Conservation (phyloP, 2,329 filamentous ascomycete genomes). For the Penicillium sp. region DNA sequence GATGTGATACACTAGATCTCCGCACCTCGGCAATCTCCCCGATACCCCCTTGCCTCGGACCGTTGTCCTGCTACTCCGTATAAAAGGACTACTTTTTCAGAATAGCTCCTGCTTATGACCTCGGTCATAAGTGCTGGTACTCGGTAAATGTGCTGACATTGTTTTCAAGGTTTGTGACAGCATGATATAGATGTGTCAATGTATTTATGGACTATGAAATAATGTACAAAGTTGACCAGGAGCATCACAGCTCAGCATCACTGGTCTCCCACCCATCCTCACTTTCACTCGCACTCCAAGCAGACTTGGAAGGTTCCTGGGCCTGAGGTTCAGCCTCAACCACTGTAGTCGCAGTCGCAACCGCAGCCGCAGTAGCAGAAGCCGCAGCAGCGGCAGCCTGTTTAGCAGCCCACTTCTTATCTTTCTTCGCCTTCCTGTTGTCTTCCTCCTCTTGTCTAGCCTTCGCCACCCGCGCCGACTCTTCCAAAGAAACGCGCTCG, state of each 20-base stretch:
- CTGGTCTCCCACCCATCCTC: constrained; percentile 39
- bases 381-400: constrained; percentile 9
- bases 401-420: constrained; percentile 24
- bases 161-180: no score
- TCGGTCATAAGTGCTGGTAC: no score
- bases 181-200: not conserved
- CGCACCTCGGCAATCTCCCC: constrained; percentile 7
- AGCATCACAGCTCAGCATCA: constrained; percentile 17
- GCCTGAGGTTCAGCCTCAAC: constrained; percentile 2
- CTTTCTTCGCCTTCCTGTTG: constrained; percentile 22
- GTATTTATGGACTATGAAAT: not conserved
- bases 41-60: not conserved
- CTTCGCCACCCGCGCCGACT: constrained; percentile 26
- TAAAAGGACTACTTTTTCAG: no score
- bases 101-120: no score
- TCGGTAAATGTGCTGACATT: no score
- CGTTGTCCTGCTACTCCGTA: not conserved
- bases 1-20: not conserved
- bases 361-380: no score
- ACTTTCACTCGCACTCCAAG: constrained; percentile 40
- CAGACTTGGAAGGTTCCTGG: constrained; percentile 16
- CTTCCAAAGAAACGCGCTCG: constrained; percentile 34
- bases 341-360: constrained; percentile 1
- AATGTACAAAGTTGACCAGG: constrained; percentile 2
- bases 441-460: constrained; percentile 25